Evolutionary conservation across 805 yeast genomes (phyloP).

Genomic region (Scheffersomyces amazonensis): DNA sequence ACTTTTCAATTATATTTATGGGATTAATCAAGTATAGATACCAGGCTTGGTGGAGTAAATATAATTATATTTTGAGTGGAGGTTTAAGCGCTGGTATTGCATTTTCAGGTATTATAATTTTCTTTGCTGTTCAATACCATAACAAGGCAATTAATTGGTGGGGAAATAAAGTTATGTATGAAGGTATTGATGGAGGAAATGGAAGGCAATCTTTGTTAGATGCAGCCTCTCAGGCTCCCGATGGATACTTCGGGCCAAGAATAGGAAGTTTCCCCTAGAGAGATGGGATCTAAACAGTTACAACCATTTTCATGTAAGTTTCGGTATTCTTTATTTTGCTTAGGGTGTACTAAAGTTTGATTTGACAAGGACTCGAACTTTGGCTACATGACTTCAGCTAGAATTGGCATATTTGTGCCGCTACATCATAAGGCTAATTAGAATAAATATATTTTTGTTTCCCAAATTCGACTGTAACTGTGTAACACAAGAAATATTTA

Average conservation of each 20-base stretch:
- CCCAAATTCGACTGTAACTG: too few relatives aligned
- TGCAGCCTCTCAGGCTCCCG: conserved; percentile 19
- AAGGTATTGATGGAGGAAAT: conserved; percentile 25
- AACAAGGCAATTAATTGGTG: conserved; percentile 51
- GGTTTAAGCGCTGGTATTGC: conserved; percentile 59
- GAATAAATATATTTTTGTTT: too few relatives aligned
- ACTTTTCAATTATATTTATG: conserved; percentile 49
- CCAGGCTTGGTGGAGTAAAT: conserved; percentile 62
- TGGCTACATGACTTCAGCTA: too few relatives aligned
- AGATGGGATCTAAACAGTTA: too few relatives aligned
- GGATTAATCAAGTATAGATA: conserved; percentile 44
- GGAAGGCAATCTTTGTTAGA: conserved; percentile 9
- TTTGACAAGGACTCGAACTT: too few relatives aligned
- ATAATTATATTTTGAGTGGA: conserved; percentile 56
- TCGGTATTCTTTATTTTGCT: too few relatives aligned
- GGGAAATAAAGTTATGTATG: conserved; percentile 44
- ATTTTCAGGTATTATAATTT: conserved; percentile 51
- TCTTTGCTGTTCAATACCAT: conserved; percentile 49
- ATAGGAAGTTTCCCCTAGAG: conserved; percentile 22
- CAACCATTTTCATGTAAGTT: too few relatives aligned
- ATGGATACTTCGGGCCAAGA: conserved; percentile 34
- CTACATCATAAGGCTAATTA: too few relatives aligned
- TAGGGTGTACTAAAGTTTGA: too few relatives aligned
- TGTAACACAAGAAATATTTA: too few relatives aligned
- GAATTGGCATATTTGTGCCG: too few relatives aligned